These are phyloP conservation scores for Leucocoprinus birnbaumii DNA, from an alignment of 768 basidiomycete genomes.

Conservation along the genomic window DNA sequence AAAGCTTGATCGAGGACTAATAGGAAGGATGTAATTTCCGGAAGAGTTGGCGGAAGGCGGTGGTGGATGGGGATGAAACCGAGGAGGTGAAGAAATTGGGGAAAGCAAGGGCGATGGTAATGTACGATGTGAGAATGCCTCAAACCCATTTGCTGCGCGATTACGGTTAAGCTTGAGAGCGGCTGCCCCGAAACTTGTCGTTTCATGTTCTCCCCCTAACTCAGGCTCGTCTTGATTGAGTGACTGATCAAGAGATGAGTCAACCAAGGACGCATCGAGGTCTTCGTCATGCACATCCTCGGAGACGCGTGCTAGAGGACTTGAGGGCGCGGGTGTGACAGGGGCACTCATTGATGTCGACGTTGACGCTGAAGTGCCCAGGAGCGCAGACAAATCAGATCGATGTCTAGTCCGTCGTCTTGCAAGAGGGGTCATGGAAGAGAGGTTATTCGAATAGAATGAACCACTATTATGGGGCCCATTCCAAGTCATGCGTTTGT, in stretches of 20 bases:
- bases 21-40: slow-evolving; percentile 6
- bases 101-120: neutral
- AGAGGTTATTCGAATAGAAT: slow-evolving; percentile 29
- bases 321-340: slow-evolving; percentile 22
- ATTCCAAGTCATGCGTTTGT: slow-evolving; percentile 76
- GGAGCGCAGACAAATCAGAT: slow-evolving; percentile 6
- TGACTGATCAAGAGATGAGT: slow-evolving; percentile 25
- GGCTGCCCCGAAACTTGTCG: slow-evolving; percentile 48
- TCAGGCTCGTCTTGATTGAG: slow-evolving; percentile 29
- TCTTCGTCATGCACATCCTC: slow-evolving; percentile 8
- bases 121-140: slow-evolving; percentile 28
- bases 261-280: neutral
- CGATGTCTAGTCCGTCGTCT: slow-evolving; percentile 47
- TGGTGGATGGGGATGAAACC: neutral
- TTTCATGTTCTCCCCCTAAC: slow-evolving; percentile 17
- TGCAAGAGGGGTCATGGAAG: slow-evolving; percentile 40
- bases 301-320: slow-evolving; percentile 17
- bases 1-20: slow-evolving; percentile 16
- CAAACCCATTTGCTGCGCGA: slow-evolving; percentile 46
- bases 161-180: slow-evolving; percentile 61
- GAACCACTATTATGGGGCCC: slow-evolving; percentile 44
- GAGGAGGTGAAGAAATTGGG: neutral
- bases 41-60: slow-evolving; percentile 4
- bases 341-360: slow-evolving; percentile 22
- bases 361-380: neutral